Evolutionary conservation across 306 rosid species (phyloP), one percentile per base, ranked within the genome.

Genomic region (Nissolia schottii): DNA sequence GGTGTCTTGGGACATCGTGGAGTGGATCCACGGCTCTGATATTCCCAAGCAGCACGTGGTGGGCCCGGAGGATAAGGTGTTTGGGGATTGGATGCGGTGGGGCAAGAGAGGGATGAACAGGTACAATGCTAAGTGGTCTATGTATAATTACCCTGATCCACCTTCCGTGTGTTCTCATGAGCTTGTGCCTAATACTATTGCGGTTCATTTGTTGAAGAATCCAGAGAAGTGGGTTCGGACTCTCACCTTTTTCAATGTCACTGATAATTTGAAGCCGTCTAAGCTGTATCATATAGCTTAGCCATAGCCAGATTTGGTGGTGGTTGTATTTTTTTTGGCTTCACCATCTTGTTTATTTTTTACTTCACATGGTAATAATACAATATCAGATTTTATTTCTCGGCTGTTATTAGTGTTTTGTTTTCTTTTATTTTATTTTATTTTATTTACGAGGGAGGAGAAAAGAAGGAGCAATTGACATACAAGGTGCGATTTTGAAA

Each of bases 171-270:
- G 99, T 54, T 83, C 91, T 4, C 99, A 94, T 19, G 95, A 94
- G 25, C 95, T 94, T 23, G 81, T 89, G 97, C 82, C 85, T 0
- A 80, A 89, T 8, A 94, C 99, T 0, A 79, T 86, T 70, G 97
- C 95, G 0, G 99, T 94, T 74, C 99, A 94, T 82, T 78, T 94
- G 97, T 75, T 94, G 88, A 94, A 94, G 93, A 94, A 80, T 73
- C 97, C 82, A 32, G 86, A 82, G 19, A 94, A 91, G 79, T 94
- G 99, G 99, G 46, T 94, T 76, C 69, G 35, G 31, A 87, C 96
- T 3, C 83, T 94, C 57, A 80, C 55, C 18, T 94, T 69, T 61
- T 94, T 94, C 56, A 94, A 91, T 51, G 86, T 85, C 51, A 91
- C 99, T 23, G 8, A 50, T 6, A 41, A 87, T 68, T 64, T 94